Base-by-base conservation (phyloP, 139 green algal genomes). In the Pleodorina starrii region DNA sequence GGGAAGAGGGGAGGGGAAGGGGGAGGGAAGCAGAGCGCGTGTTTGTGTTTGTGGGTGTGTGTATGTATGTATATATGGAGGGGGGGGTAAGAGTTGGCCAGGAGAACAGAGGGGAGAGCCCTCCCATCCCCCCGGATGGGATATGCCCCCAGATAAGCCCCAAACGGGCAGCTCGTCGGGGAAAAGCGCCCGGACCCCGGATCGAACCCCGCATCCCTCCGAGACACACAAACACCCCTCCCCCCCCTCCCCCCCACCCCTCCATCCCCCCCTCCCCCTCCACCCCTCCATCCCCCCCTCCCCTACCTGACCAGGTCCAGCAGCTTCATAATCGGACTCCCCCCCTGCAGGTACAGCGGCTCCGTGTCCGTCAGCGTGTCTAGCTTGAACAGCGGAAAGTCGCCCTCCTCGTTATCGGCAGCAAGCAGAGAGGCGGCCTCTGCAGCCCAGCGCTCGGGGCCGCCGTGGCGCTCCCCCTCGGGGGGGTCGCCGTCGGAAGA, bases 311-410 rank as follows among this genome's bases (percentile, higher is more conserved):
- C 68, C 35, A 89, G 68, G 48, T 89, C 83, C 35, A 89, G 19
- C 35, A 89, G 68, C 83, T 89, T 89, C 68, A 89, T 80, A 48
- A 89, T 32, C 48, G 68, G 69, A 46, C 68, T 82, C 68, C 11
- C 5, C 2, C 1, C 36, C 46, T 89, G 83, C 35, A 7, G 10
- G 68, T 57, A 54, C 12, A 89, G 63, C 43, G 60, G 43, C 43
- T 46, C 35, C 68, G 57, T 43, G 77, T 91, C 80, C 25, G 25
- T 14, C n/a, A 91, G 10, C 3, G 60, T 78, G 78, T 91, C 87
- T 50, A 91, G 60, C 43, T 73, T 71, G 78, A 91, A 91, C 60
- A 91, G 80, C 46, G 57, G 46, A 38, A 91, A 91, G 69, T 86
- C 87, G 69, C 59, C 60, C 1, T 82, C 54, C n/a, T 80, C 87